Conservation (phyloP, 164 flowering plant species). For the Paratinospora sagittata region DNA sequence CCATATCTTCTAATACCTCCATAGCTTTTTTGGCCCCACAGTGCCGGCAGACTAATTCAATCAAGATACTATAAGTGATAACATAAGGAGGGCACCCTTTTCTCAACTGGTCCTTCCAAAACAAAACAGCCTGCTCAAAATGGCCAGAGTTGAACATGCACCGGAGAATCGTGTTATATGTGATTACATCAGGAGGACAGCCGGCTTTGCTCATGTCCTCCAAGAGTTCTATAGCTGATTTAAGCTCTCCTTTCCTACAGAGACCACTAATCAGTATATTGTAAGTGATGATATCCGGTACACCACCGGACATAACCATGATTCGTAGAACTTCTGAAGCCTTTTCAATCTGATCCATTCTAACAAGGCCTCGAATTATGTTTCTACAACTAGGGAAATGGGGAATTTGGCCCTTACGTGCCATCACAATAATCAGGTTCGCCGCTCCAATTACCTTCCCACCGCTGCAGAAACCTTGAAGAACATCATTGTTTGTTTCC, state of each 20-base stretch:
- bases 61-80: slow-evolving; percentile 57
- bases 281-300: slow-evolving; percentile 75
- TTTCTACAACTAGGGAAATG: slow-evolving; percentile 50
- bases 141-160: slow-evolving; percentile 45
- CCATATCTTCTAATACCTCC: slow-evolving; percentile 71
- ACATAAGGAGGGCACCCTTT: slow-evolving; percentile 74
- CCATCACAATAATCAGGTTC: slow-evolving; percentile 62
- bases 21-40: slow-evolving; percentile 51
- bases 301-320: slow-evolving; percentile 83
- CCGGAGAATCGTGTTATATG: slow-evolving; percentile 70
- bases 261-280: slow-evolving; percentile 70
- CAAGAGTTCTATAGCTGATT: slow-evolving; percentile 44
- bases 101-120: slow-evolving; percentile 76
- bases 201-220: slow-evolving; percentile 75
- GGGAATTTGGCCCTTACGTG: slow-evolving; percentile 69
- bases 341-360: slow-evolving; percentile 36
- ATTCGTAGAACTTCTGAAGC: slow-evolving; percentile 45
- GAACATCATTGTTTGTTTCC: slow-evolving; percentile 59
- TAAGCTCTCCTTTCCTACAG: slow-evolving; percentile 48
- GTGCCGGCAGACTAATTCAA: slow-evolving; percentile 56
- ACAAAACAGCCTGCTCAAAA: slow-evolving; percentile 49
- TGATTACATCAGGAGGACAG: slow-evolving; percentile 73
- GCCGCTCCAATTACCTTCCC: slow-evolving; percentile 56
- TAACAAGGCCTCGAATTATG: slow-evolving; percentile 59
- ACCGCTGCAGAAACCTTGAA: slow-evolving; percentile 38